Base-by-base conservation (phyloP, 345 rosid genomes). In the Microthlaspi erraticum region DNA sequence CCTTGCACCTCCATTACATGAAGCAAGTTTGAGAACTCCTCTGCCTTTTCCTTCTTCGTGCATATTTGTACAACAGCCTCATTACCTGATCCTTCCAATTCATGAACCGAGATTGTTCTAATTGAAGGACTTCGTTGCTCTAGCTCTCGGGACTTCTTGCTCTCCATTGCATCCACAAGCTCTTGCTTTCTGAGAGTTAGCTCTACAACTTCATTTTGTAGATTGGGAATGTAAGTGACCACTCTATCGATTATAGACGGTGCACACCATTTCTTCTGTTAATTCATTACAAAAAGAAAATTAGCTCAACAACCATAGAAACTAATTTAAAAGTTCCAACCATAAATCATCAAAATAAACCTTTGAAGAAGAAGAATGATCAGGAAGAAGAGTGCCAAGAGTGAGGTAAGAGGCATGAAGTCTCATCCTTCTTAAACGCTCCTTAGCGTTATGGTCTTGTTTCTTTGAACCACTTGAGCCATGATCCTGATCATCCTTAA, bases 301-400 rank as follows among this genome's bases (percentile, higher is more conserved):
- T 36, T 36, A 64, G 17, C n/a, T 14, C n/a, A 63, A 14, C 29
- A 26, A 26, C 29, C 29, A 26, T 26, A 1, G 29, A 26, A 26
- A 5, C 29, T 26, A 26, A 26, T 26, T 26, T 26, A 26, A 3
- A 26, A 26, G 29, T 26, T 26, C 29, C 29, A 26, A 26, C 29
- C 29, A 26, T 5, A 26, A 20, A 39, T 16, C 6, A 69, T 6
- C 1, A 23, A 16, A 55, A 2, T 26, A 26, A 26, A 72, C 75
- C 79, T 76, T 76, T 32, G 75, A 76, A 43, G 79, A 68, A 62
- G 70, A 48, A 8, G 74, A 29, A 45, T 14, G 56, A 63, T 76
- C 71, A 69, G 79, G 75, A 46, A 76, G 75, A 55, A 76, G 79
- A 56, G 79, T 76, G 59, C 79, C 79, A 6, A 76, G 75, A 46